Evolutionary conservation across 257 asterid genomes (phyloP).

Genomic region (Capsicum baccatum): DNA sequence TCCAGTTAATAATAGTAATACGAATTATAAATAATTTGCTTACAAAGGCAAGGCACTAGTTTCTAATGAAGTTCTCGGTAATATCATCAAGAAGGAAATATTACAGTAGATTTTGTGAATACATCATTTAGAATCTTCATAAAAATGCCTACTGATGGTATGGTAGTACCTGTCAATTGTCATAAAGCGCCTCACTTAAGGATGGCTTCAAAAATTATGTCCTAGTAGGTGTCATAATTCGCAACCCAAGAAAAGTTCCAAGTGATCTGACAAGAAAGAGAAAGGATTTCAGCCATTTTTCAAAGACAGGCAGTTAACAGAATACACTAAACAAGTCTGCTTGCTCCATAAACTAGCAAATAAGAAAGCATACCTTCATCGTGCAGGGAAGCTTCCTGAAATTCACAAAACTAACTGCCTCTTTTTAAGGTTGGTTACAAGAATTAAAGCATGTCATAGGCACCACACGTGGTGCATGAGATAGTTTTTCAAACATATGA

Average conservation of each 20-base stretch:
- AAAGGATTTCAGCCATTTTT: slow-evolving; percentile 22
- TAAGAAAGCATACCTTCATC: slow-evolving; percentile 21
- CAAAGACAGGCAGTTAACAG: too few relatives aligned
- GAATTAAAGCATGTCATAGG: slow-evolving; percentile 21
- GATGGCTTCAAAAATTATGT: slow-evolving; percentile 5
- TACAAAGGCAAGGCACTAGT: slow-evolving; percentile 6
- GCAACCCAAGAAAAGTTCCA: neutral
- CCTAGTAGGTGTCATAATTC: neutral
- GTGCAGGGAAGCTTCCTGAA: neutral
- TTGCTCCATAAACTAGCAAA: slow-evolving; percentile 12
- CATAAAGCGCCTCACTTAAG: slow-evolving; percentile 2
- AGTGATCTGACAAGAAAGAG: slow-evolving; percentile 18
- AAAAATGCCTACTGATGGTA: neutral
- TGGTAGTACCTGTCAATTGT: neutral
- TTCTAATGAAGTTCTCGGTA: neutral
- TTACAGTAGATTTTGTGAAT: neutral
- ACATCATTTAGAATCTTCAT: neutral
- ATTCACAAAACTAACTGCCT: slow-evolving; percentile 41
- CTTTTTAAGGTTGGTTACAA: neutral
- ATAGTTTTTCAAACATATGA: slow-evolving; percentile 50
- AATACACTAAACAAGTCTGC: neutral
- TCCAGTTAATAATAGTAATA: neutral
- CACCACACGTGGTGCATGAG: slow-evolving; percentile 49
- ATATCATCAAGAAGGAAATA: neutral
- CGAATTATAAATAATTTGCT: neutral